phyloP scores from a whole-genome alignment of 2,329 filamentous ascomycete genomes.

The Calonectria fujianensis region DNA sequence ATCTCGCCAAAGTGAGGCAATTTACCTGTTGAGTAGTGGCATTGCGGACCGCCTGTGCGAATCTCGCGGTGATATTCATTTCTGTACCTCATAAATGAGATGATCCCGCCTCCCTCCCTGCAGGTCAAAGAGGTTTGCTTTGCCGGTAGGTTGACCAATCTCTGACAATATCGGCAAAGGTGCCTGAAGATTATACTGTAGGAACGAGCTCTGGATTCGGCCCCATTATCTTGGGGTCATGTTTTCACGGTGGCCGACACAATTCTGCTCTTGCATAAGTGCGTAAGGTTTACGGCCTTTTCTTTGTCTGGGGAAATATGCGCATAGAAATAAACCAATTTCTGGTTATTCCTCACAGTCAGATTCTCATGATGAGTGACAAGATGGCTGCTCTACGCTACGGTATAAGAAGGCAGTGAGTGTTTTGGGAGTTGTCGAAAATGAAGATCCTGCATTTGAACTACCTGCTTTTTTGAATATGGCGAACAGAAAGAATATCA shows the following conservation, averaged over 20 bases:
- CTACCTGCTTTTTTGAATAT: neutral
- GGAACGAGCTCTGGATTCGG: conserved; percentile 22
- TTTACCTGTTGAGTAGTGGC: neutral
- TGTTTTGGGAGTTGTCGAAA: conserved; percentile 12
- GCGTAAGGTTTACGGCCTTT: conserved; percentile 7
- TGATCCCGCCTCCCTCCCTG: neutral
- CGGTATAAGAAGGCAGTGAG: neutral
- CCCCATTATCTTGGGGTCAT: conserved; percentile 1
- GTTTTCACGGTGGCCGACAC: conserved; percentile 3
- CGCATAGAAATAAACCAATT: conserved; percentile 10
- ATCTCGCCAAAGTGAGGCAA: neutral
- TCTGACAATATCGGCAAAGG: too few species aligned
- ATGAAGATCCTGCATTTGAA: conserved; percentile 9
- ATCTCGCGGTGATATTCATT: conserved; percentile 5
- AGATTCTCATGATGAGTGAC: conserved; percentile 2
- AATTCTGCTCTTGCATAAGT: neutral
- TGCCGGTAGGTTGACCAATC: neutral
- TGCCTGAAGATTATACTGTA: neutral
- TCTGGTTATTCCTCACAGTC: neutral
- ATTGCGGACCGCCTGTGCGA: neutral
- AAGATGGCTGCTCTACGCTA: neutral
- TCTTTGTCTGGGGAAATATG: conserved; percentile 11
- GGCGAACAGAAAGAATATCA: neutral
- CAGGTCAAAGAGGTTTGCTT: conserved; percentile 5
- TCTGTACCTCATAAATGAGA: conserved; percentile 14